A percentile compares a stretch with the other conserved stretches of the same genome.
phyloP scores from a whole-genome alignment of 106 monocot genomes.

The Dendrobium nobile region DNA sequence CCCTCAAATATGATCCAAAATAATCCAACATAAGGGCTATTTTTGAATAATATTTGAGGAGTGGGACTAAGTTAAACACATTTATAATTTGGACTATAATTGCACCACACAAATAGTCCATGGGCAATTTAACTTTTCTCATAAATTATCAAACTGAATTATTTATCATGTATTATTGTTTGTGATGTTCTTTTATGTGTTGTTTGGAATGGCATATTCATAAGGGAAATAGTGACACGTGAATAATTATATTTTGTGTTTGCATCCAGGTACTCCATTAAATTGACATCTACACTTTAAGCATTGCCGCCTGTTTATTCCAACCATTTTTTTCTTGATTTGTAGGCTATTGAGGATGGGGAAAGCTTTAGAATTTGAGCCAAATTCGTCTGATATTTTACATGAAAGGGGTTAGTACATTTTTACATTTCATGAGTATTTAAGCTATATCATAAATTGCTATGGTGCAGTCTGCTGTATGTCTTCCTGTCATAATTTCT shows the following conservation, averaged over 20 bases:
- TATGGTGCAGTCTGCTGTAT: not conserved
- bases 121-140: no score
- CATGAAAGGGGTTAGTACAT: conserved; percentile 82
- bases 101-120: no score
- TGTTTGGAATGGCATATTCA: not conserved
- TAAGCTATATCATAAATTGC: not conserved
- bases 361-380: conserved; percentile 82
- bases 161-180: not conserved
- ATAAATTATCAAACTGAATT: no score
- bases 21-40: no score
- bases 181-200: not conserved
- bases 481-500: not conserved
- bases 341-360: conserved; percentile 89
- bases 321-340: conserved; percentile 4
- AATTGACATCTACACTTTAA: conserved; percentile 3
- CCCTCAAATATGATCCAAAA: no score
- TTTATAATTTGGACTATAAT: no score
- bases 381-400: conserved; percentile 81
- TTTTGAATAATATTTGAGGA: no score
- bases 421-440: not conserved
- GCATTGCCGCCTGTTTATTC: not conserved
- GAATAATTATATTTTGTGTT: not conserved
- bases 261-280: not conserved
- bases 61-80: no score
- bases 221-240: not conserved